These are phyloP conservation scores for Nicotiana benthamiana DNA, from an alignment of 257 asterid species.

Conservation along the genomic window DNA sequence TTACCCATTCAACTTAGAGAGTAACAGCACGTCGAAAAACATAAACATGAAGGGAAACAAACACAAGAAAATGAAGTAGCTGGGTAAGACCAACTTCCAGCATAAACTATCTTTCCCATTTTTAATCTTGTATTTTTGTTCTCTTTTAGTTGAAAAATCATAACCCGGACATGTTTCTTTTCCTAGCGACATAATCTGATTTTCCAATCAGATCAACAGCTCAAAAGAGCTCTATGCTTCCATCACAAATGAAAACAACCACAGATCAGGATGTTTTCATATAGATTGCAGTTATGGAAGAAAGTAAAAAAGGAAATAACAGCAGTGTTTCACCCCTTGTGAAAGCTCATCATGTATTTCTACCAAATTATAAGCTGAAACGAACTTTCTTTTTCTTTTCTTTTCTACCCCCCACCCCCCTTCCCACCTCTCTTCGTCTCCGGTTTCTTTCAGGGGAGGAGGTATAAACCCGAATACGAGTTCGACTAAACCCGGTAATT, in stretches of 20 bases:
- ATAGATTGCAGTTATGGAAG: neutral
- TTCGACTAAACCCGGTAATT: too few species aligned
- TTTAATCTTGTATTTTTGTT: neutral
- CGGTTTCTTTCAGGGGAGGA: too few species aligned
- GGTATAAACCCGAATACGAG: too few species aligned
- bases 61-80: neutral
- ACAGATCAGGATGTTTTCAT: neutral
- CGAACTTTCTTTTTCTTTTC: neutral
- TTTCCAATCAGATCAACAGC: neutral
- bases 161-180: neutral
- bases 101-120: neutral
- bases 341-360: neutral
- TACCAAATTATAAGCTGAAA: neutral
- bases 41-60: neutral
- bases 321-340: neutral
- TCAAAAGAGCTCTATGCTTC: neutral
- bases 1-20: neutral
- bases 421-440: too few species aligned
- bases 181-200: neutral
- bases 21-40: neutral
- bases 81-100: neutral
- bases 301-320: neutral
- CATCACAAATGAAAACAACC: neutral
- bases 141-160: neutral
- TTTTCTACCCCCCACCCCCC: neutral